Base-by-base conservation (phyloP, 441 rosid genomes). In the Adansonia gregorii region DNA sequence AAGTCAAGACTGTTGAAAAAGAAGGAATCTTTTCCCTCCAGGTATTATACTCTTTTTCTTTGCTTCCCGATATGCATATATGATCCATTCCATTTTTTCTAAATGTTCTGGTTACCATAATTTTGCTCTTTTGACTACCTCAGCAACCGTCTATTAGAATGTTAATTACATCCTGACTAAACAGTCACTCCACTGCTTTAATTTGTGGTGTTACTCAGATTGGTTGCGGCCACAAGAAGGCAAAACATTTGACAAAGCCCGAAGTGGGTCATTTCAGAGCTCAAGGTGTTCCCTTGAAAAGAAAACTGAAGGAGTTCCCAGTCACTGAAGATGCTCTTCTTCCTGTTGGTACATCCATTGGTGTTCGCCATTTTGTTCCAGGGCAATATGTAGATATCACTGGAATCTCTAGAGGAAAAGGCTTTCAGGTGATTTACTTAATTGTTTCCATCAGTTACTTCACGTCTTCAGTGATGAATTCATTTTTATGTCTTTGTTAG, bases 261-360 rank as follows among this genome's bases (percentile, higher is more conserved):
- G 97, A 90, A 84, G 89, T 96, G 59, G 99, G 98, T 52, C 99
- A 96, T 89, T 96, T 94, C 77, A 93, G 99, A 87, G 96, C 96
- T 83, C 97, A 96, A 76, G 94, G 87, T 73, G 98, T 94, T 84
- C 93, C 96, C 2, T 81, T 96, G 86, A 92, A 90, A 93, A 90
- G 98, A 85, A 96, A 96, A 80, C 72, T 96, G 87, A 90, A 81
- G 81, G 98, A 96, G 87, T 94, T 94, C 79, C 97, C 95, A 27
- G 98, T 96, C 76, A 93, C 97, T 0, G 99, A 93, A 86, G 98
- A 94, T 79, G 99, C 95, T 0, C 89, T 96, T 81, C 90, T 94
- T 67, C 98, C 97, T n/a, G 85, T 92, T 73, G 98, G 99, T 39
- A 90, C 92, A 20, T 75, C 89, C 17, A 74, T 96, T 19, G 87